Percentiles rank a stretch among this genome's conserved stretches.
These are phyloP conservation scores for Furcasterigmium furcatum DNA, from an alignment of 2,329 filamentous ascomycete genomes.

Conservation along the genomic window DNA sequence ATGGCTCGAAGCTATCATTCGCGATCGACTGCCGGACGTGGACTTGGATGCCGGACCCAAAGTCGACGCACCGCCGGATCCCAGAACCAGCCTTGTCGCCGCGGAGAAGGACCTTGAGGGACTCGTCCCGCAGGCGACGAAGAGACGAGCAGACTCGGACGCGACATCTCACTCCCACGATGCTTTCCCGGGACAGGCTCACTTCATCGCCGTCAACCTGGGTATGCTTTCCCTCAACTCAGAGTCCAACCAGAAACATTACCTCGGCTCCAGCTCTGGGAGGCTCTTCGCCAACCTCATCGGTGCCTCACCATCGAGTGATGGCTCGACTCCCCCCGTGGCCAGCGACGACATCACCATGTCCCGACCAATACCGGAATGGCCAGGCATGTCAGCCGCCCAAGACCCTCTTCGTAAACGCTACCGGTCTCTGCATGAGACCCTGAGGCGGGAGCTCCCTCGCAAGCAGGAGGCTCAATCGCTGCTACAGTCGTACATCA, in stretches of 20 bases:
- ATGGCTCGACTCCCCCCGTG: constrained; percentile 3
- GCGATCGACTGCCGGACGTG: constrained; percentile 19
- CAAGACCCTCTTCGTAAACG: constrained; percentile 7
- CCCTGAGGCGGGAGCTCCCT: constrained; percentile 13
- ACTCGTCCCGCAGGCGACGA: background rate
- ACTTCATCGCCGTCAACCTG: constrained; percentile 27
- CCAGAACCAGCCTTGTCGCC: constrained; percentile 2
- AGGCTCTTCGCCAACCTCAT: constrained; percentile 26
- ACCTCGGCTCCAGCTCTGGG: constrained; percentile 32
- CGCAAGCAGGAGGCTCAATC: constrained; percentile 14
- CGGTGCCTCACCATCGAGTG: constrained; percentile 13
- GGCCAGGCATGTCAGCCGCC: constrained; percentile 1
- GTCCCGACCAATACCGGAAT: background rate
- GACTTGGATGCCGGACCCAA: constrained; percentile 22
- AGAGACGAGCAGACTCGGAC: background rate
- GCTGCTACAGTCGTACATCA: constrained; percentile 16
- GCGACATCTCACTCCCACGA: constrained; percentile 38
- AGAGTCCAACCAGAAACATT: constrained; percentile 30
- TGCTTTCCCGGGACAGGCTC: constrained; percentile 48
- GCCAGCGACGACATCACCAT: background rate
- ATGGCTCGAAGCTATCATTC: constrained; percentile 27
- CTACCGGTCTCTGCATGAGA: constrained; percentile 8
- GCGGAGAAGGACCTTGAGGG: background rate
- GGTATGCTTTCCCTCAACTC: constrained; percentile 33
- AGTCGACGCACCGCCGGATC: constrained; percentile 17